These are phyloP conservation scores for Diaporthe amygdali DNA, from an alignment of 2,329 filamentous ascomycete species.

Conservation along the genomic window DNA sequence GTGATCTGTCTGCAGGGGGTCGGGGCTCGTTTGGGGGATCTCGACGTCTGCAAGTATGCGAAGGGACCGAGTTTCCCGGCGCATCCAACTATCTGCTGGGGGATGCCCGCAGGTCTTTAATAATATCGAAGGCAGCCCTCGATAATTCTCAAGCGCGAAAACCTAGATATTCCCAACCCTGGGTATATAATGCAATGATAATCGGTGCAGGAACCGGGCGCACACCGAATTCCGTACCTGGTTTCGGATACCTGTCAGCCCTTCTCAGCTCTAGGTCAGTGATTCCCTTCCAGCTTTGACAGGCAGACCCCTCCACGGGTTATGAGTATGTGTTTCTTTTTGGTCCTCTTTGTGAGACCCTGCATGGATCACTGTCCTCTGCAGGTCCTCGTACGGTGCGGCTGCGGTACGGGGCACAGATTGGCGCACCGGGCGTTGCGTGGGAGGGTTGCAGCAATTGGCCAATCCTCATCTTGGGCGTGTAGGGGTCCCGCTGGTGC, in stretches of 20 bases:
- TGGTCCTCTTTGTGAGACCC: not conserved
- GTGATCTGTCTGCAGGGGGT: not conserved
- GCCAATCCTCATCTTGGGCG: constrained; percentile 10
- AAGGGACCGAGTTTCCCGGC: not conserved
- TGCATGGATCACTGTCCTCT: not conserved
- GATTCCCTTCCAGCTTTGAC: not conserved
- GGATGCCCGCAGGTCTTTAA: not conserved
- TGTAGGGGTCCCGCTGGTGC: not conserved
- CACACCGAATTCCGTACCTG: constrained; percentile 1
- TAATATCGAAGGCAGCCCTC: not conserved
- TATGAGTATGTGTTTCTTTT: not conserved
- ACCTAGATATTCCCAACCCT: not conserved
- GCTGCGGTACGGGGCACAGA: not conserved
- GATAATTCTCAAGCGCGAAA: not conserved
- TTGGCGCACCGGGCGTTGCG: not conserved
- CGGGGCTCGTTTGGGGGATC: not conserved
- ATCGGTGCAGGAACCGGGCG: not conserved
- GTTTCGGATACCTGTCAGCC: constrained; percentile 14
- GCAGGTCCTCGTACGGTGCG: not conserved
- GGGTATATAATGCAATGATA: not conserved
- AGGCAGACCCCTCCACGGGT: not conserved
- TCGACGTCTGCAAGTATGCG: not conserved
- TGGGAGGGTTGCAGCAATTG: constrained; percentile 10
- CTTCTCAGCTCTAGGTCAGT: constrained; percentile 9
- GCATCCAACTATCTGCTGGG: not conserved